Evolutionary conservation across 345 rosid species (phyloP).

Genomic region (Citrus australasica): DNA sequence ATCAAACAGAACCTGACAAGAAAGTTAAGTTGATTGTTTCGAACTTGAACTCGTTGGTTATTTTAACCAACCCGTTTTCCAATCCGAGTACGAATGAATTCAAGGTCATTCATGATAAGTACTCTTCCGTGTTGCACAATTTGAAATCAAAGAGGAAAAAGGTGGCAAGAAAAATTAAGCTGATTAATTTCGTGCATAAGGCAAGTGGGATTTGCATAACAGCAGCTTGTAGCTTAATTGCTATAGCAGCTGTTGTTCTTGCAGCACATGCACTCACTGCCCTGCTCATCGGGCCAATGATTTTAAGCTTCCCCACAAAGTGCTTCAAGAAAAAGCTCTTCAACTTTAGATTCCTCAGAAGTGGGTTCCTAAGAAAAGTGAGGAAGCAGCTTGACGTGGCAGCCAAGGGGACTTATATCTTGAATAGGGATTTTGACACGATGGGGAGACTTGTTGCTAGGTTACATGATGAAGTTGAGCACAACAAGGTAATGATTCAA

Average conservation of each 20-base stretch:
- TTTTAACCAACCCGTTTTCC: slow-evolving; percentile 28
- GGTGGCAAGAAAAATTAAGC: slow-evolving; percentile 28
- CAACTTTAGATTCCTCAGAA: slow-evolving; percentile 13
- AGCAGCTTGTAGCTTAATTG: slow-evolving; percentile 27
- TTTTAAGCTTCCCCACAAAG: slow-evolving; percentile 26
- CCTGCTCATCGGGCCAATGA: slow-evolving; percentile 26
- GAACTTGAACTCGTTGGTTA: slow-evolving; percentile 15
- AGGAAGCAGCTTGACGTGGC: slow-evolving; percentile 39
- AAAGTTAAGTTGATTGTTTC: slow-evolving; percentile 8
- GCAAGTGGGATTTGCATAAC: slow-evolving; percentile 32
- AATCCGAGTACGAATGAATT: slow-evolving; percentile 28
- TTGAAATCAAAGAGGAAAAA: slow-evolving; percentile 31
- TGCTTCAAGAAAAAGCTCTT: slow-evolving; percentile 23
- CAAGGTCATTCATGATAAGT: slow-evolving; percentile 23
- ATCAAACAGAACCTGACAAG: slow-evolving; percentile 1
- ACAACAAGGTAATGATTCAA: slow-evolving; percentile 31
- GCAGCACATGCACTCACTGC: slow-evolving; percentile 38
- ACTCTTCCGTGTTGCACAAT: slow-evolving; percentile 16
- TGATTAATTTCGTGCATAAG: slow-evolving; percentile 21
- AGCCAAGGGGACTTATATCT: slow-evolving; percentile 39
- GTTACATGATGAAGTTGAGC: slow-evolving; percentile 47
- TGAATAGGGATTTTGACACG: slow-evolving; percentile 44
- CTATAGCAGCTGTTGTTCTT: slow-evolving; percentile 24
- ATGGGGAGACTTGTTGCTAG: slow-evolving; percentile 40
- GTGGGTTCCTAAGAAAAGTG: slow-evolving; percentile 21